Evolutionary conservation across 2,329 filamentous ascomycete genomes (phyloP).

Genomic region (Cordyceps pruinosa): DNA sequence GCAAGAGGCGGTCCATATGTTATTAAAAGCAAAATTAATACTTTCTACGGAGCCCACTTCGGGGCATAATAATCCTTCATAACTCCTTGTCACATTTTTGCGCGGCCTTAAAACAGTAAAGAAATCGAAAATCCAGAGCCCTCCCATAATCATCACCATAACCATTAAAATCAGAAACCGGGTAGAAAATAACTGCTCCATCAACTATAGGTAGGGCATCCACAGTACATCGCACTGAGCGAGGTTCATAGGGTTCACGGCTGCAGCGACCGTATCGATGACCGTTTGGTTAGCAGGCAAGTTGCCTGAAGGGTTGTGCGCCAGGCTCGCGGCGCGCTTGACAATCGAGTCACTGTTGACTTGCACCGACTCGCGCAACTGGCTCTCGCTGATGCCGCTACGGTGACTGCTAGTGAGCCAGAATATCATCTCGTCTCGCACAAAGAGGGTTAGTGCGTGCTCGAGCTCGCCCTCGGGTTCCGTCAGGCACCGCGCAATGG

Average conservation of each 20-base stretch:
- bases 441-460: conserved; percentile 88
- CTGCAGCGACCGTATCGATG: conserved; percentile 86
- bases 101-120: not conserved
- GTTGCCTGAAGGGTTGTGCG: conserved; percentile 69
- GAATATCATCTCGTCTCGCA: conserved; percentile 95
- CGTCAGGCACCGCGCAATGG: conserved; percentile 86
- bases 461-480: conserved; percentile 88
- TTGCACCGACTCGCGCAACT: conserved; percentile 73
- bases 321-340: conserved; percentile 79
- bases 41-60: not conserved
- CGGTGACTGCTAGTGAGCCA: conserved; percentile 84
- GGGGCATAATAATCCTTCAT: not conserved
- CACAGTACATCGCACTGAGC: conserved; percentile 85
- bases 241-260: conserved; percentile 86
- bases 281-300: conserved; percentile 95
- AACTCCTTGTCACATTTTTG: conserved; percentile 8
- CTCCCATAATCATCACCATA: not conserved
- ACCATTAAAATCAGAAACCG: not conserved
- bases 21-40: not conserved
- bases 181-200: not conserved
- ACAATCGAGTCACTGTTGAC: conserved; percentile 86
- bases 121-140: not conserved
- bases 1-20: too few relatives aligned
- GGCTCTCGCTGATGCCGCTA: conserved; percentile 45
- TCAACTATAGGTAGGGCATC: conserved; percentile 81